Evolutionary conservation across 257 asterid genomes (phyloP), one percentile per base, ranked within the genome.

Genomic region (Solanum raphanifolium): DNA sequence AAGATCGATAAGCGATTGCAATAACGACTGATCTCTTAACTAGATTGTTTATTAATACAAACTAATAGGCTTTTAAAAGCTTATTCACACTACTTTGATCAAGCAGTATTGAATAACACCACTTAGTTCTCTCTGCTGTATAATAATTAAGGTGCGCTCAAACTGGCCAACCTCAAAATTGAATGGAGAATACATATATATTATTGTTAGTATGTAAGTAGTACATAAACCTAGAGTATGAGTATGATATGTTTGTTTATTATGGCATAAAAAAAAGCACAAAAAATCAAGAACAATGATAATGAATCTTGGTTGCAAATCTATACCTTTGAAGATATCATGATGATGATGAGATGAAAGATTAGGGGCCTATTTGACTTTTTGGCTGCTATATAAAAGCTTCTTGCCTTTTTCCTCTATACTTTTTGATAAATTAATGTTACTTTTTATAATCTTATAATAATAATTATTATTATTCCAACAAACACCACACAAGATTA

Each of bases 251-350:
- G 92, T 88, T 87, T 83, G 83, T 87, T 91, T 92, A 92, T 91
- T 92, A 93, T 83, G 85, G 31, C 75, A 85, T 82, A 32, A 87
- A 90, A 52, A 82, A 89, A 87, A n/a, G 69, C 79, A 84, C 66
- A 91, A 86, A 34, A 92, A 32, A 88, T 90, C 85, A 88, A 92
- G 68, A 83, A 92, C 86, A 94, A 93, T 94, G 96, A 95, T 95
- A 95, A 91, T 91, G 90, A 91, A 93, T 95, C 96, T 93, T 94
- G 95, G 95, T 60, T 94, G 94, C 93, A 94, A 91, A 93, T 95
- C 95, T 92, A 90, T 58, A 78, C 88, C 88, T 87, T 87, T 90
- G 92, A 88, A 88, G 90, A 85, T 62, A 91, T 93, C 92, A 92
- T 94, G 65, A 43, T 79, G 90, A 92, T 89, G 90, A 92, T 88